Evolutionary conservation across 2,329 filamentous ascomycete genomes (phyloP), one percentile per base, ranked within the genome.

Genomic region (Pseudocercospora vitis): DNA sequence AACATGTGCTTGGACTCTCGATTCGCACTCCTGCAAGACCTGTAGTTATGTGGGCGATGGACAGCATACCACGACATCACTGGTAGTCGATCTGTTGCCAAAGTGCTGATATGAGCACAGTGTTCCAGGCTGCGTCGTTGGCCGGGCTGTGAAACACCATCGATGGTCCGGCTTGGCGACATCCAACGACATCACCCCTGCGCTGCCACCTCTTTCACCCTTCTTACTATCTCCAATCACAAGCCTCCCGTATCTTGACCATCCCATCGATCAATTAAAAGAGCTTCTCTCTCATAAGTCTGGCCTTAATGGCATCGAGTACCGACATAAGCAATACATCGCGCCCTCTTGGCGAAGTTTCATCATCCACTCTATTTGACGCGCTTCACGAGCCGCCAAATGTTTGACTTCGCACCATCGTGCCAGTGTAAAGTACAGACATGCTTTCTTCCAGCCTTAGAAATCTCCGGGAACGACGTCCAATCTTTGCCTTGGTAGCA

Each of bases 271-370:
- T n/a, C n/a, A n/a, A n/a, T n/a, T n/a, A n/a, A n/a, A n/a, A n/a
- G n/a, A n/a, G n/a, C n/a, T n/a, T n/a, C n/a, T n/a, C n/a, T n/a
- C n/a, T n/a, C n/a, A n/a, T n/a, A n/a, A n/a, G n/a, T n/a, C n/a
- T n/a, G n/a, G n/a, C n/a, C n/a, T n/a, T n/a, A n/a, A n/a, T n/a
- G n/a, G n/a, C n/a, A n/a, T n/a, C n/a, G n/a, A n/a, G n/a, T n/a
- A n/a, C n/a, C n/a, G 4, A 4, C 14, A 21, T 7, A 16, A 32
- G 26, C 8, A 47, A n/a, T n/a, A n/a, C n/a, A n/a, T n/a, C n/a
- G n/a, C 32, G 42, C 3, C 14, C 12, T 21, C 16, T 32, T 47
- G 32, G 28, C 44, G 16, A 47, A 32, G 28, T 47, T 47, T 47
- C 28, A 31, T 4, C 28, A 33, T 14, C 28, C 3, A 47, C 26